Evolutionary conservation across 306 rosid species (phyloP), one percentile per base, ranked within the genome.

Genomic region (Castanea sativa): DNA sequence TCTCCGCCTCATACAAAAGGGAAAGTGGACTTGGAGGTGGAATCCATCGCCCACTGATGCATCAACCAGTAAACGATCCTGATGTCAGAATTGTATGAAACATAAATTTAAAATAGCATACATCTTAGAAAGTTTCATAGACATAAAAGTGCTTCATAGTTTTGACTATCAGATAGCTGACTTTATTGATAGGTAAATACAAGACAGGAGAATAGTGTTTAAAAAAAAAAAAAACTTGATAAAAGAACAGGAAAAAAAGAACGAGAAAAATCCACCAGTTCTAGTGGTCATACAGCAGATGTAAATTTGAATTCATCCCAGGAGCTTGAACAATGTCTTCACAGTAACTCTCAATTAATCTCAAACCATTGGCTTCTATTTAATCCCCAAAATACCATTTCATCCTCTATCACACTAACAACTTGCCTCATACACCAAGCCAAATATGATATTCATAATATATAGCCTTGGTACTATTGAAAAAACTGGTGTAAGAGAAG

Each of bases 41-140:
- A 88, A 91, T 61, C 95, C 95, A 91, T 86, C 92, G 94, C 79
- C 96, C 99, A 86, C 99, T 95, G 98, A 95, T 91, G 94, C 90
- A 92, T 87, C 89, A 92, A 92, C 86, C 92, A 95, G 89, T 79
- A 92, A 92, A 91, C 86, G 79, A 90, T 78, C 92, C 93, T 83
- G 95, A 91, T 55, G 92, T 93, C 97, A 95, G 97, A 92, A 85
- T 88, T 81, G 60, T 91, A 89, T 76, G 80, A 90, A 87, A 87
- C 82, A 74, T 76, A 81, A 88, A 87, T 87, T 88, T 84, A 91
- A 89, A 87, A 85, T 80, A 87, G 77, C 76, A 81, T 45, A 71
- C 61, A 78, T 80, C 73, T 79, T 78, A 82, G 71, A 85, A 87
- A 86, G 83, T 75, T 72, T 75, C 77, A 70, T 56, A n/a, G 57